A percentile compares a stretch with the other conserved stretches of the same genome.
Conservation (phyloP, 768 basidiomycete genomes). For the Rhodotorula kratochvilovae region DNA sequence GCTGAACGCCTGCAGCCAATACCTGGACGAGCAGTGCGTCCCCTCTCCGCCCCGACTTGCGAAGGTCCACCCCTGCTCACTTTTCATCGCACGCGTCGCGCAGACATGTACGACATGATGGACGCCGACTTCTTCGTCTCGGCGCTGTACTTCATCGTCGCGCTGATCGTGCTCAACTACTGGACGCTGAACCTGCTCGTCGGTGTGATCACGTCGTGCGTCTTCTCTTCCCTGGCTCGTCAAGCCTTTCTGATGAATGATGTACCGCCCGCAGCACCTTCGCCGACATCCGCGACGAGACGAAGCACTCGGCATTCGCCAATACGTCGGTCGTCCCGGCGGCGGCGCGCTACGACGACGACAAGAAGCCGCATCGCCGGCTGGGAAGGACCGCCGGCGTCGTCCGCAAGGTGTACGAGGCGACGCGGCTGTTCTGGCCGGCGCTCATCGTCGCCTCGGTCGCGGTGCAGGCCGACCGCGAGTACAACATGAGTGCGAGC, state of each 20-base stretch:
- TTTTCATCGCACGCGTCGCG: neutral
- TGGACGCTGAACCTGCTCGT: constrained; percentile 43
- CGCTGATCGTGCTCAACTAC: constrained; percentile 82
- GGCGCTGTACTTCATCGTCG: constrained; percentile 77
- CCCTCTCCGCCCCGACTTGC: neutral
- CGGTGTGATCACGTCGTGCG: constrained; percentile 2
- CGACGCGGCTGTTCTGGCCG: constrained; percentile 65
- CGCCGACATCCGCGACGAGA: constrained; percentile 75
- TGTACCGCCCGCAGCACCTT: no score
- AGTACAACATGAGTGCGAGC: constrained; percentile 52
- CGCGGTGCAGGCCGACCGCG: constrained; percentile 64
- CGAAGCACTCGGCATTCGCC: constrained; percentile 86
- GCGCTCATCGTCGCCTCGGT: constrained; percentile 67
- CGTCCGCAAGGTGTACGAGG: constrained; percentile 16
- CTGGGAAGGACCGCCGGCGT: constrained; percentile 9
- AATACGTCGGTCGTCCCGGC: constrained; percentile 53
- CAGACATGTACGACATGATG: constrained; percentile 77
- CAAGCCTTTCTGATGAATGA: no score
- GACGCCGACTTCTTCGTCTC: constrained; percentile 87
- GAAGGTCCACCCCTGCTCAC: neutral
- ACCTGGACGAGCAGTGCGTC: constrained; percentile 43
- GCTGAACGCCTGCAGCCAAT: constrained; percentile 41
- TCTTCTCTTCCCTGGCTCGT: no score
- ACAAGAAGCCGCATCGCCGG: neutral
- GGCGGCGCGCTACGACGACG: constrained; percentile 7